phyloP scores from a whole-genome alignment of 495 filamentous ascomycete genomes.

The Penicillium herquei region DNA sequence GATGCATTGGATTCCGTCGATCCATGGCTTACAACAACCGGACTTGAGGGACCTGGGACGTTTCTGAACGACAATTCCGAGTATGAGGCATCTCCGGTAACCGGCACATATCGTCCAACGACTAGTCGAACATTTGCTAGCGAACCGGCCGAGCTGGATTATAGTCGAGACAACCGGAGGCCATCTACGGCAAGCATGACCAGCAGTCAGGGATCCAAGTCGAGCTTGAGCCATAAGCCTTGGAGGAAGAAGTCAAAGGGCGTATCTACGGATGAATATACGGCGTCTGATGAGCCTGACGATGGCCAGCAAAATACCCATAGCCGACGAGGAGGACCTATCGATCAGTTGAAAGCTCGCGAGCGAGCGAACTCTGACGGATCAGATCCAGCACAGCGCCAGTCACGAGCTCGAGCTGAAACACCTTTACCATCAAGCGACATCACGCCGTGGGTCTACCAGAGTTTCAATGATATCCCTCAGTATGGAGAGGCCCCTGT shows the following conservation, averaged over 20 bases:
- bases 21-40: slow-evolving; percentile 32
- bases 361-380: slow-evolving; percentile 74
- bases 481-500: slow-evolving; percentile 83
- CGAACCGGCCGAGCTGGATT: slow-evolving; percentile 66
- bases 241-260: slow-evolving; percentile 71
- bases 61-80: slow-evolving; percentile 46
- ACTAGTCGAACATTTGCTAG: slow-evolving; percentile 59
- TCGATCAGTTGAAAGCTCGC: slow-evolving; percentile 56
- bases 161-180: slow-evolving; percentile 71
- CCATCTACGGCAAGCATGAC: slow-evolving; percentile 88
- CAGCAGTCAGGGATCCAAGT: slow-evolving; percentile 87
- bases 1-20: slow-evolving; percentile 36
- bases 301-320: slow-evolving; percentile 35
- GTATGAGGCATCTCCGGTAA: slow-evolving; percentile 55
- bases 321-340: slow-evolving; percentile 38
- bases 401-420: slow-evolving; percentile 61
- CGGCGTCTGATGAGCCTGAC: slow-evolving; percentile 57
- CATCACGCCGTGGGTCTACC: slow-evolving; percentile 93
- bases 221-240: slow-evolving; percentile 66
- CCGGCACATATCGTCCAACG: slow-evolving; percentile 63
- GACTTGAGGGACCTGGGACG: slow-evolving; percentile 35
- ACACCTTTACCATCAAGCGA: slow-evolving; percentile 89
- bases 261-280: slow-evolving; percentile 86
- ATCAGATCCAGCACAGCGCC: slow-evolving; percentile 61
- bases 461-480: slow-evolving; percentile 81